These are phyloP conservation scores for Poteriospumella lacustris DNA, from an alignment of 108 stramenopile species.

Conservation along the genomic window DNA sequence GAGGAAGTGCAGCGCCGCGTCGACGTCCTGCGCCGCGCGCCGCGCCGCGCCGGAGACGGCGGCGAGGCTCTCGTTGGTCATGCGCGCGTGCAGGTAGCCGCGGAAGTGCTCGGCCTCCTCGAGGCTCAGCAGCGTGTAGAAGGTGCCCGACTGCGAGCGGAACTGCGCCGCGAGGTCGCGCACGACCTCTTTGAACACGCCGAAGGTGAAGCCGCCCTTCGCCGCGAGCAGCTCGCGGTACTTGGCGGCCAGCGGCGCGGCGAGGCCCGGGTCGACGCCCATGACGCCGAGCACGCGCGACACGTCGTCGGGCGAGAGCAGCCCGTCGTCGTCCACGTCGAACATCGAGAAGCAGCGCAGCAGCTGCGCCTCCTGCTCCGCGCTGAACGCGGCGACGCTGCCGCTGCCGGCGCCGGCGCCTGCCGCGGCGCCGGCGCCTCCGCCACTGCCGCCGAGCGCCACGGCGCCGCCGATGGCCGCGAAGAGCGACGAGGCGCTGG, in stretches of 20 bases:
- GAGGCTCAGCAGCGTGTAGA: slow-evolving; percentile 81
- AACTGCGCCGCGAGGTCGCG: not conserved
- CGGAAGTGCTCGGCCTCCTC: slow-evolving; percentile 92
- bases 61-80: slow-evolving; percentile 59
- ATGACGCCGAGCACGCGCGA: slow-evolving; percentile 36
- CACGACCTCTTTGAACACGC: not conserved
- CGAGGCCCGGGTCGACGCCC: not conserved
- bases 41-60: not conserved
- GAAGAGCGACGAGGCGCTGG: not conserved
- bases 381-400: slow-evolving; percentile 50
- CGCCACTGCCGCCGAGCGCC: not conserved
- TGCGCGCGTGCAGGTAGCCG: slow-evolving; percentile 76
- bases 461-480: not conserved
- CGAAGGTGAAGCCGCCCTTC: slow-evolving; percentile 13
- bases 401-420: not conserved
- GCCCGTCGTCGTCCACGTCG: slow-evolving; percentile 69
- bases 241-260: not conserved
- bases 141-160: slow-evolving; percentile 83
- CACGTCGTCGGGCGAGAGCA: slow-evolving; percentile 75
- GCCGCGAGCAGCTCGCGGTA: not conserved
- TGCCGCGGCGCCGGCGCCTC: not conserved
- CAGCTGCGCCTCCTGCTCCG: slow-evolving; percentile 77
- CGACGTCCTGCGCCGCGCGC: not conserved
- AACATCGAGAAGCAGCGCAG: slow-evolving; percentile 75
- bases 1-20: not conserved